phyloP scores from a whole-genome alignment of 495 filamentous ascomycete genomes.

The Lophiostoma macrostomum region DNA sequence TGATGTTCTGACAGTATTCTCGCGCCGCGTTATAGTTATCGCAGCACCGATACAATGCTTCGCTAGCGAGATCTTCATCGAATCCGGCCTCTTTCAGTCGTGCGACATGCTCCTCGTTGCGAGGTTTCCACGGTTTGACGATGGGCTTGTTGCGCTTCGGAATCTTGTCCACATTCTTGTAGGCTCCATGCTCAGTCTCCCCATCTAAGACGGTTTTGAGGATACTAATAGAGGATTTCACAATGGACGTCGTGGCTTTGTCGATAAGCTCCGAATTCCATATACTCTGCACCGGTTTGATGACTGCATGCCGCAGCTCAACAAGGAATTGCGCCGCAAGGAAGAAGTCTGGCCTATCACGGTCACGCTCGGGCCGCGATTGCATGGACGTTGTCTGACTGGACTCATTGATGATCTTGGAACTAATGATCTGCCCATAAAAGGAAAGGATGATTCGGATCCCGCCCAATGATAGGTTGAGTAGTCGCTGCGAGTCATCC shows the following conservation, averaged over 20 bases:
- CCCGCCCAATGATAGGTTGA: slow-evolving; percentile 45
- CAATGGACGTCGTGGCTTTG: slow-evolving; percentile 67
- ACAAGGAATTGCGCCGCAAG: slow-evolving; percentile 76
- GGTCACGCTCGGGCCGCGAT: slow-evolving; percentile 51
- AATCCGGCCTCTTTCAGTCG: slow-evolving; percentile 53
- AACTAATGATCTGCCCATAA: slow-evolving; percentile 69
- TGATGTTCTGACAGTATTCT: slow-evolving; percentile 71
- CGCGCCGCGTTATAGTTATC: slow-evolving; percentile 56
- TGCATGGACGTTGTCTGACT: slow-evolving; percentile 61
- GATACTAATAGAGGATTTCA: slow-evolving; percentile 80
- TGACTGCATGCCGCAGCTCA: slow-evolving; percentile 75
- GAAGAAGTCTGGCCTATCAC: slow-evolving; percentile 62
- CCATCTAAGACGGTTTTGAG: slow-evolving; percentile 74
- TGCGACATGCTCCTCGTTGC: slow-evolving; percentile 37
- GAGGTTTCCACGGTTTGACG: slow-evolving; percentile 41
- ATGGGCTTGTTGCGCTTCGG: slow-evolving; percentile 41
- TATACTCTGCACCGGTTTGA: slow-evolving; percentile 73
- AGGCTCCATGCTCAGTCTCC: slow-evolving; percentile 68
- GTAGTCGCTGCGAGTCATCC: slow-evolving; percentile 21
- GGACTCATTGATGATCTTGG: slow-evolving; percentile 76
- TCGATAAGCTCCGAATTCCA: slow-evolving; percentile 83
- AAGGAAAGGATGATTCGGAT: slow-evolving; percentile 83
- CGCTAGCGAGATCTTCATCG: slow-evolving; percentile 60
- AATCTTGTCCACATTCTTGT: slow-evolving; percentile 56
- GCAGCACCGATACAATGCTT: slow-evolving; percentile 79